Conservation (phyloP, 345 rosid genomes). For the Syzygium jambos region DNA sequence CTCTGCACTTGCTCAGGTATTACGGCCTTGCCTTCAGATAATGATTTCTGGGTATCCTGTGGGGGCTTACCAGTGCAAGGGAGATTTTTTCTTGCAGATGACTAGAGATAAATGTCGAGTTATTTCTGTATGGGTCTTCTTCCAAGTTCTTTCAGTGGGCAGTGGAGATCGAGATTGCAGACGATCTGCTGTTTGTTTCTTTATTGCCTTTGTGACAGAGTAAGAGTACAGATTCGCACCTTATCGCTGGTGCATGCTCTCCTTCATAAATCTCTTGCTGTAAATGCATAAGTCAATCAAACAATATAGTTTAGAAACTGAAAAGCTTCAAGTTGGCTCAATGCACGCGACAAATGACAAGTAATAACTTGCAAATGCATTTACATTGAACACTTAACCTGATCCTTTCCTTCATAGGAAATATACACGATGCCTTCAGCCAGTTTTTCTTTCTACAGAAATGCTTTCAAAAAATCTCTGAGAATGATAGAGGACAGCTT, state of each 20-base stretch:
- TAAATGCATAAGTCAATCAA: neutral
- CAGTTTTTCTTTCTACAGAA: neutral
- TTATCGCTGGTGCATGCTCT: neutral
- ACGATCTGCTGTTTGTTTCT: neutral
- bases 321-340: neutral
- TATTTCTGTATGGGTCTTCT: neutral
- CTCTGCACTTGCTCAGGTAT: neutral
- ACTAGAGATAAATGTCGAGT: neutral
- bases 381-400: neutral
- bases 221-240: neutral
- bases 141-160: neutral
- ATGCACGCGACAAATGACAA: neutral
- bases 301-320: neutral
- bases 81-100: neutral
- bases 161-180: neutral
- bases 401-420: neutral
- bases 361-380: neutral
- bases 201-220: neutral
- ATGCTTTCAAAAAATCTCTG: neutral
- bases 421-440: neutral
- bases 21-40: neutral
- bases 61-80: neutral
- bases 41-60: neutral
- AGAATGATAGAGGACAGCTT: neutral
- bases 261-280: neutral